Percentiles rank a stretch among this genome's conserved stretches.
Conservation (phyloP, 768 basidiomycete species). For the Pleurotus djamor region DNA sequence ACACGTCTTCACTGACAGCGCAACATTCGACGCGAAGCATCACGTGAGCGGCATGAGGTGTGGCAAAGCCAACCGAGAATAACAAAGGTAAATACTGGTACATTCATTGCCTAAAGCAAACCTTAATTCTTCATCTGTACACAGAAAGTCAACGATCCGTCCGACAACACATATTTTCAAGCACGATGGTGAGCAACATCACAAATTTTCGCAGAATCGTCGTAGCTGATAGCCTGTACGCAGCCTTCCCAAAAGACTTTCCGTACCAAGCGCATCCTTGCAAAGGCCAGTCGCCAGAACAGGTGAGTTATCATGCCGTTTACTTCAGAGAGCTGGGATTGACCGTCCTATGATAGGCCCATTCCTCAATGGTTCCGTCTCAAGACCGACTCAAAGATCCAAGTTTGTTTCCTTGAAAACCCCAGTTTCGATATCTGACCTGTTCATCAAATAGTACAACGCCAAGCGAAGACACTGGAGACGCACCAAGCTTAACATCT, state of each 20-base stretch:
- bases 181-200: conserved; percentile 42
- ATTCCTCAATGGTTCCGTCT: conserved; percentile 99
- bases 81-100: not conserved
- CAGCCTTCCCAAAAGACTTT: conserved; percentile 99
- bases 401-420: conserved; percentile 44
- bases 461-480: conserved; percentile 99
- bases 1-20: not conserved
- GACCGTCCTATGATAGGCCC: conserved; percentile 50
- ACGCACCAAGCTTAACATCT: conserved; percentile 98
- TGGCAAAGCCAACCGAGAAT: not conserved
- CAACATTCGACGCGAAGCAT: not conserved
- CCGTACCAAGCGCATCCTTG: conserved; percentile 94
- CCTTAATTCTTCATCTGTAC: conserved; percentile 5
- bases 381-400: conserved; percentile 94
- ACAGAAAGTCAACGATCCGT: conserved; percentile 3
- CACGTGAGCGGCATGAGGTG: not conserved
- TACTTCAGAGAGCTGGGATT: not conserved
- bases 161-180: not conserved
- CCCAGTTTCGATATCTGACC: not conserved
- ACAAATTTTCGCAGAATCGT: not conserved
- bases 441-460: conserved; percentile 62
- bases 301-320: conserved; percentile 48
- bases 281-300: conserved; percentile 96
- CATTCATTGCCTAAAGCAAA: conserved; percentile 1
- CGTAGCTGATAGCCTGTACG: conserved; percentile 10